A percentile compares a stretch with the other conserved stretches of the same genome.
These are phyloP conservation scores for Ophiocordyceps polyrhachis-furcata DNA, from an alignment of 2,329 filamentous ascomycete genomes.

Conservation along the genomic window DNA sequence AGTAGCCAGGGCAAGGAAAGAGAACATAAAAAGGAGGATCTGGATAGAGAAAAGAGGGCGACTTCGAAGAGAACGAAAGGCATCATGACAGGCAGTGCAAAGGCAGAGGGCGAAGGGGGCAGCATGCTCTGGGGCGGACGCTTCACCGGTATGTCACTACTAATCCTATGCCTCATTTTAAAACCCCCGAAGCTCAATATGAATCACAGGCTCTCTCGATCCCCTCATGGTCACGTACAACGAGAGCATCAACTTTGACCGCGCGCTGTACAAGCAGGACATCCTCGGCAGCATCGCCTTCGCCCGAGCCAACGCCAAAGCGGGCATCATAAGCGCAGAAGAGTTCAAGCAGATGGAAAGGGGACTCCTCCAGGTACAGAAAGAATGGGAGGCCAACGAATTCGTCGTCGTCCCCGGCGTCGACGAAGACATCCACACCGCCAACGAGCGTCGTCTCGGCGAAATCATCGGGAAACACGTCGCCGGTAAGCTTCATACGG, in stretches of 20 bases:
- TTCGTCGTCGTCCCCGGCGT: constrained; percentile 33
- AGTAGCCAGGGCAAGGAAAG: too few relatives aligned
- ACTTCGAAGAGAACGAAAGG: too few relatives aligned
- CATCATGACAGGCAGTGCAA: constrained; percentile 11
- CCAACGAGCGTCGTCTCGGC: constrained; percentile 53
- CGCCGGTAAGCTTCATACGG: constrained; percentile 78
- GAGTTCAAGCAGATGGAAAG: constrained; percentile 60
- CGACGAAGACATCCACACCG: constrained; percentile 47
- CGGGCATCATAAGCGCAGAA: constrained; percentile 50
- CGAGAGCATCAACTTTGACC: constrained; percentile 61
- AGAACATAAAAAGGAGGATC: too few relatives aligned
- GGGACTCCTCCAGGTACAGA: constrained; percentile 40
- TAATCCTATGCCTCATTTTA: neutral
- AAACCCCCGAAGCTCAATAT: neutral
- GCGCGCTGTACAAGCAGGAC: constrained; percentile 60
- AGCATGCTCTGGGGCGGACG: constrained; percentile 26
- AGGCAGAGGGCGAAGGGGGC: constrained; percentile 11
- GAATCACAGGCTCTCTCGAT: constrained; percentile 49
- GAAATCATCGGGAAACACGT: constrained; percentile 77
- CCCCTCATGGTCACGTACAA: constrained; percentile 80
- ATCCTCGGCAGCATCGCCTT: constrained; percentile 68
- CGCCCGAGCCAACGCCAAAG: constrained; percentile 59
- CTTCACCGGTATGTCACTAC: constrained; percentile 24
- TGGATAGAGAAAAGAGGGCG: too few relatives aligned
- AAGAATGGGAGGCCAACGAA: constrained; percentile 31